phyloP scores from a whole-genome alignment of 371 early-diverging fungal genomes.

The Smittium mucronatum region DNA sequence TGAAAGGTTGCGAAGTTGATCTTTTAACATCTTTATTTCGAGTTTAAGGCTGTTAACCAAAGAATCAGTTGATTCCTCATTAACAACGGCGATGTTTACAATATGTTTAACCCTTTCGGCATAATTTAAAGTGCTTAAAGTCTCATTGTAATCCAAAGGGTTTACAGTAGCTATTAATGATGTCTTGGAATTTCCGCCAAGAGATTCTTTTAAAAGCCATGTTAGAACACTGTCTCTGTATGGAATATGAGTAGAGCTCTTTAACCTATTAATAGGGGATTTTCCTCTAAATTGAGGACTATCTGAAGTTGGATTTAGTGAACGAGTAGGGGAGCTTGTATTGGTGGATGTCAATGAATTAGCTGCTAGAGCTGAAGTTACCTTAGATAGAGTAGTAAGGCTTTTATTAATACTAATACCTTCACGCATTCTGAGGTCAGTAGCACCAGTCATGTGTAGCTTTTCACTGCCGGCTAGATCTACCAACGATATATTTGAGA shows the following conservation, averaged over 20 bases:
- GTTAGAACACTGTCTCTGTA: constrained; percentile 49
- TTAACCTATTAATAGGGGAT: constrained; percentile 21
- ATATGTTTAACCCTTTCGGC: constrained; percentile 76
- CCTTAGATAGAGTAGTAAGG: constrained; percentile 88
- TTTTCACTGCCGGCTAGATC: constrained; percentile 95
- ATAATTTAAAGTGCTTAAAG: constrained; percentile 55
- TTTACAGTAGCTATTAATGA: constrained; percentile 61
- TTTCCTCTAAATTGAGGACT: background rate
- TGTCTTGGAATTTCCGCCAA: constrained; percentile 56
- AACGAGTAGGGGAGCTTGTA: background rate
- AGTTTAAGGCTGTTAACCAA: background rate
- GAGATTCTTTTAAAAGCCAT: constrained; percentile 53
- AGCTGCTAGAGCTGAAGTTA: constrained; percentile 59
- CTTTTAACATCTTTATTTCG: background rate
- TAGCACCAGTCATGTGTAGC: constrained; percentile 83
- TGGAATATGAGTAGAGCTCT: constrained; percentile 49
- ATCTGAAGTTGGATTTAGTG: background rate
- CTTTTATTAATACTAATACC: constrained; percentile 97
- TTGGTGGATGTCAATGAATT: background rate
- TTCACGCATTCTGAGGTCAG: constrained; percentile 90
- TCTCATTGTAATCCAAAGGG: constrained; percentile 43
- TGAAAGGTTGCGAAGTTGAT: background rate
- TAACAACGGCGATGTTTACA: constrained; percentile 46
- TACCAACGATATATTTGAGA: constrained; percentile 42
- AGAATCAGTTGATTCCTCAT: background rate